Base-by-base conservation (phyloP, 345 rosid genomes). In the Heritiera fomes region DNA sequence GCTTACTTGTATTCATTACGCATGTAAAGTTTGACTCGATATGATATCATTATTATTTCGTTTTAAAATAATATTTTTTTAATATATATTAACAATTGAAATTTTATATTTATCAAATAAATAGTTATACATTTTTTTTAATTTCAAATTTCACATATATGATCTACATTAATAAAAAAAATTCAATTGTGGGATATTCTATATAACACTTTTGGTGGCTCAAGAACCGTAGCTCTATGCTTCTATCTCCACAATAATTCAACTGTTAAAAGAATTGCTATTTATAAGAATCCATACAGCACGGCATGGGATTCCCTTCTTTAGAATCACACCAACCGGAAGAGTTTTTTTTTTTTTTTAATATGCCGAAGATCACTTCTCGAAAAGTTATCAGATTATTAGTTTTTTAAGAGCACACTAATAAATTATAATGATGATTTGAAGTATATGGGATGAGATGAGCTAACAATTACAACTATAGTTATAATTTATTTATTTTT, bases 201-300 rank as follows among this genome's bases (percentile, higher is more conserved):
- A 23, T 23, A 23, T 23, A 23, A 23, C 28, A 23, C 28, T 23
- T 82, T 84, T 79, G 81, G 78, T 77, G 87, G 85, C 87, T 80
- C 87, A 70, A 84, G 75, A 84, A 82, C 69, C 70, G 56, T 20
- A 34, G 28, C 28, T 23, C 28, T 23, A 23, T 23, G 28, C 7
- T 72, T 7, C 18, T 13, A 58, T 7, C 8, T 47, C 3, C 12
- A n/a, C 1, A 28, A 63, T 77, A 56, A 53, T 53, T 55, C 40
- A 30, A 41, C 32, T 14, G 30, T 41, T 30, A 23, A 50, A 47
- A 47, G 3, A 50, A 50, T 12, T 50, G 55, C 8, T 23, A 23
- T 23, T 23, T 23, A 23, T 23, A 23, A 23, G 28, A 23, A 47
- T 6, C 50, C 67, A 32, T 61, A 50, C 10, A 60, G 83, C 76